Conservation (phyloP, 2,329 filamentous ascomycete genomes). For the Colletotrichum tropicale region DNA sequence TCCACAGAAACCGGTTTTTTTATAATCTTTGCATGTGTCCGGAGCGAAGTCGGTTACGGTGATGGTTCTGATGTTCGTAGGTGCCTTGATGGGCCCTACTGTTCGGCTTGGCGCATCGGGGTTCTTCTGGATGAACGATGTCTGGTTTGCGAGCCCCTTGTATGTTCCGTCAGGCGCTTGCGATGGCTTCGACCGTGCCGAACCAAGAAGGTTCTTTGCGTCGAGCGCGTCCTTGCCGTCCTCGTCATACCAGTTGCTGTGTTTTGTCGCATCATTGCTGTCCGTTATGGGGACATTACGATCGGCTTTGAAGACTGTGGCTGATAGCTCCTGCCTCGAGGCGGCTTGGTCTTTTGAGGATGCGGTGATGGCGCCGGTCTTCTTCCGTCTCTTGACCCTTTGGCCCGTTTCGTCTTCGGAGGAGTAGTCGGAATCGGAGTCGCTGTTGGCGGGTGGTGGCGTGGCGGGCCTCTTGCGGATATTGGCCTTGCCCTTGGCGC, state of each 20-base stretch:
- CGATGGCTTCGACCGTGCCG: constrained; percentile 42
- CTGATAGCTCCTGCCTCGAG: constrained; percentile 46
- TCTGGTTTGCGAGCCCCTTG: constrained; percentile 75
- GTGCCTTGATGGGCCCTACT: constrained; percentile 86
- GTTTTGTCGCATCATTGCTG: constrained; percentile 88
- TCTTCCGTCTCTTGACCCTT: constrained; percentile 79
- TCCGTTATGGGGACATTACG: constrained; percentile 65
- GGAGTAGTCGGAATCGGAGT: constrained; percentile 67
- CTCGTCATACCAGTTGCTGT: constrained; percentile 88
- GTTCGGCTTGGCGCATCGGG: constrained; percentile 71
- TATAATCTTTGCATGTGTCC: constrained; percentile 87
- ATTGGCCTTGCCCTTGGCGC: constrained; percentile 76
- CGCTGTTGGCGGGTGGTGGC: constrained; percentile 70
- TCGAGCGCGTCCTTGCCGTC: constrained; percentile 52
- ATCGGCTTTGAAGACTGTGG: constrained; percentile 65
- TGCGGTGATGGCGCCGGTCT: constrained; percentile 68
- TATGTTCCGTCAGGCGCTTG: constrained; percentile 68
- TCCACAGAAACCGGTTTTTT: constrained; percentile 63
- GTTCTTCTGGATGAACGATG: constrained; percentile 80
- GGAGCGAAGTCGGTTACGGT: constrained; percentile 91
- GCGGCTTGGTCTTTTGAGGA: constrained; percentile 55
- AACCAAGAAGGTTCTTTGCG: constrained; percentile 62
- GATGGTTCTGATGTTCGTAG: constrained; percentile 88
- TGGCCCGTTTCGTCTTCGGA: constrained; percentile 79
- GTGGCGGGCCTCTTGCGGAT: constrained; percentile 82